Conservation (phyloP, 768 basidiomycete species). For the Trametes sanguinea region DNA sequence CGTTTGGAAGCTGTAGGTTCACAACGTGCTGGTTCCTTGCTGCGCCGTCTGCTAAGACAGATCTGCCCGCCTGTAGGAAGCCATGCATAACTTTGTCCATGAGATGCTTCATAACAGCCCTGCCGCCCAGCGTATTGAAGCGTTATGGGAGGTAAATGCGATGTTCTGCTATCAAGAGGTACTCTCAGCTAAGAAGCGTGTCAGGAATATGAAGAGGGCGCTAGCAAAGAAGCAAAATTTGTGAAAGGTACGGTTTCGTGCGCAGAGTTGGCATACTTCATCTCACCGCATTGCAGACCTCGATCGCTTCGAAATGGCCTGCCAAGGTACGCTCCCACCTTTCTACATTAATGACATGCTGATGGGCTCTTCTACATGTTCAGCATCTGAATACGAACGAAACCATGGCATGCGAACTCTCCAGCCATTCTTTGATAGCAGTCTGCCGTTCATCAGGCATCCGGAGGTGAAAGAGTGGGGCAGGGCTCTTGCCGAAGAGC, state of each 20-base stretch:
- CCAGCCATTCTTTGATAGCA: conserved; percentile 81
- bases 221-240: conserved; percentile 75
- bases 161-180: not conserved
- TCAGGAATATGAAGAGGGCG: conserved; percentile 87
- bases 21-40: not conserved
- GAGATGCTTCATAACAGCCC: conserved; percentile 84
- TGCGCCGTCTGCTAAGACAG: no score
- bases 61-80: conserved; percentile 52
- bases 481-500: conserved; percentile 51
- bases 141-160: conserved; percentile 63
- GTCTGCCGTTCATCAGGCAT: conserved; percentile 70
- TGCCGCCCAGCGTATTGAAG: conserved; percentile 65
- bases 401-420: conserved; percentile 48
- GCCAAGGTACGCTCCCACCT: conserved; percentile 57
- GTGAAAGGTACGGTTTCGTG: conserved; percentile 64
- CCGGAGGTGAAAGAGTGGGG: conserved; percentile 78
- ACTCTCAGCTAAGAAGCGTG: no score
- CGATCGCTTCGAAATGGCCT: conserved; percentile 86
- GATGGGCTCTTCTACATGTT: not conserved
- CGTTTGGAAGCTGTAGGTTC: conserved; percentile 65
- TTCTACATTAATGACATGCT: no score
- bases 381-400: conserved; percentile 76
- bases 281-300: conserved; percentile 52
- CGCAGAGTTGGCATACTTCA: not conserved
- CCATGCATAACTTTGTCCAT: conserved; percentile 87